Evolutionary conservation across 1,284 basidiomycete genomes (phyloP), one percentile per base, ranked within the genome.

Genomic region (Mycosarcoma mackinlayi): DNA sequence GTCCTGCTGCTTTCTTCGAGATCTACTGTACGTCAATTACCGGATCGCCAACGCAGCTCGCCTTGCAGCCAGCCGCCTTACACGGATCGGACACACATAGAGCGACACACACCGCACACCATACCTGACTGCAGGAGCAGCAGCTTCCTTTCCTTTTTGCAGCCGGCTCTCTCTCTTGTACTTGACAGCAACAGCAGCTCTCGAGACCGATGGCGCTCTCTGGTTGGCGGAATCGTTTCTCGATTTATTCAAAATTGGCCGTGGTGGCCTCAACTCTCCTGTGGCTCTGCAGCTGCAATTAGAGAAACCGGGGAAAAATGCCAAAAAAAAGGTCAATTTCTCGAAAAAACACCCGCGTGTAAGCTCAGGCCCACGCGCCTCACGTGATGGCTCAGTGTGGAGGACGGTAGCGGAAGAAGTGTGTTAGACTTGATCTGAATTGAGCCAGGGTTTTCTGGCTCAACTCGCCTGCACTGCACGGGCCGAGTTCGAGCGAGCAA

Each of bases 1-100:
- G n/a, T n/a, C n/a, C n/a, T n/a, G n/a, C n/a, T n/a, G n/a, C n/a
- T 42, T 53, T 50, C 62, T 65, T 65, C 62, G 54, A 57, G 61
- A 53, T 56, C 49, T 39, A n/a, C n/a, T n/a, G n/a, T n/a, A 34
- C n/a, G 44, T 19, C 40, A 58, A 35, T 49, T 53, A 30, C 44
- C 54, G 62, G 55, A 65, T 65, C 62, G 42, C 37, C 56, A 59
- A 37, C 56, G 62, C 52, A 59, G 46, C 52, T 33, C 25, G n/a
- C 16, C 34, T 49, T 45, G 56, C 51, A 45, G 48, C 48, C 19
- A 44, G 34, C n/a, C n/a, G n/a, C n/a, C n/a, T n/a, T n/a, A n/a
- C n/a, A n/a, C n/a, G n/a, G n/a, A n/a, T 31, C 56, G 50, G 8
- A 34, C 35, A 46, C 48, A 42, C 19, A 52, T 19, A 46, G 25